Evolutionary conservation across 192 early-diverging fungal species (phyloP).

Genomic region (Rhizoclosmatium sp.): DNA sequence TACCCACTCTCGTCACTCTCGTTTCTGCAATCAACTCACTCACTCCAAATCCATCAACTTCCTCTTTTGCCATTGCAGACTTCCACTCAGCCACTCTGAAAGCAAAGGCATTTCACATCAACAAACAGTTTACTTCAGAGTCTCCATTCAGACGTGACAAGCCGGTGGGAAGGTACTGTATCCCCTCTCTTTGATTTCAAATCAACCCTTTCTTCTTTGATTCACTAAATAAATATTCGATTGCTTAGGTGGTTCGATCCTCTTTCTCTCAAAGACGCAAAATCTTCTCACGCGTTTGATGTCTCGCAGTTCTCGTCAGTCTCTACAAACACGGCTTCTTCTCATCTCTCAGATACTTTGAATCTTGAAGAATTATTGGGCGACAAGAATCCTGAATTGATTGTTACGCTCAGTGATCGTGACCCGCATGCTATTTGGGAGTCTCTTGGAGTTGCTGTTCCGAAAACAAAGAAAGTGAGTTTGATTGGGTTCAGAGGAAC

Average conservation of each 20-base stretch:
- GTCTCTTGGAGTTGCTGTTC: not conserved
- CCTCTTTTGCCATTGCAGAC: too few relatives aligned
- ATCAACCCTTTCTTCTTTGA: too few relatives aligned
- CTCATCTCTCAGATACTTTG: not conserved
- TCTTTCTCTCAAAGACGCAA: not conserved
- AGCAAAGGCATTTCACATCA: constrained; percentile 13
- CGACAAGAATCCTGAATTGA: not conserved
- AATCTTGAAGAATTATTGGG: not conserved
- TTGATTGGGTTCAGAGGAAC: not conserved
- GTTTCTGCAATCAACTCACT: too few relatives aligned
- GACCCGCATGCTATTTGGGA: constrained; percentile 21
- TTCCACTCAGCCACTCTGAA: too few relatives aligned
- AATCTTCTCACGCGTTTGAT: not conserved
- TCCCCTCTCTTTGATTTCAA: too few relatives aligned
- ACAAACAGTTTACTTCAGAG: not conserved
- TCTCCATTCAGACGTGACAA: constrained; percentile 17
- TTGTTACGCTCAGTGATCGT: constrained; percentile 11
- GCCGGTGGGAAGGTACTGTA: constrained; percentile 4
- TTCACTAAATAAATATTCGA: not conserved
- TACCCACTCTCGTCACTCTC: too few relatives aligned
- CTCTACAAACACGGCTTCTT: constrained; percentile 14
- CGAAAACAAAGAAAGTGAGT: not conserved
- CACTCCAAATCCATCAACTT: too few relatives aligned
- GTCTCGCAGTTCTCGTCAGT: constrained; percentile 17
- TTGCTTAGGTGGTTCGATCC: constrained; percentile 31